Evolutionary conservation across 306 rosid genomes (phyloP).

Genomic region (Castanopsis chinensis): DNA sequence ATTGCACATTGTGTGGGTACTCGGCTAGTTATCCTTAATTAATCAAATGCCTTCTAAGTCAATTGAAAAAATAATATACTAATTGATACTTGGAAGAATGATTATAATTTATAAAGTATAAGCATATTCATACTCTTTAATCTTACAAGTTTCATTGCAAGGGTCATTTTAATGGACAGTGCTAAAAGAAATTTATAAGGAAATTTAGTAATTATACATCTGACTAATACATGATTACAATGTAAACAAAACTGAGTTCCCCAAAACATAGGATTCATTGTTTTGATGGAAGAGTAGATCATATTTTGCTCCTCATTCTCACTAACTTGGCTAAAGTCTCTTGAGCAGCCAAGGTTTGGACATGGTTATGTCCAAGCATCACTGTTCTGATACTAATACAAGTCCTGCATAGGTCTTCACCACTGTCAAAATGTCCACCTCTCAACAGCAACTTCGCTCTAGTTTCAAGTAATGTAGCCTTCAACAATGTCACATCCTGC

Average conservation of each 20-base stretch:
- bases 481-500: constrained; percentile 85
- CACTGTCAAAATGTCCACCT: constrained; percentile 76
- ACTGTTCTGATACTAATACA: constrained; percentile 87
- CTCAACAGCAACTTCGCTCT: constrained; percentile 74
- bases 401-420: constrained; percentile 77
- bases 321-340: constrained; percentile 80
- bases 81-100: no score
- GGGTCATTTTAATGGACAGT: not conserved
- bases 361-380: constrained; percentile 85
- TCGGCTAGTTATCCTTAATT: no score
- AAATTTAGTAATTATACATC: constrained; percentile 11
- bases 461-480: constrained; percentile 82
- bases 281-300: constrained; percentile 3
- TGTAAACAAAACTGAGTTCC: constrained; percentile 28
- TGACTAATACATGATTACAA: constrained; percentile 22
- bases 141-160: not conserved
- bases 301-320: constrained; percentile 77
- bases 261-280: constrained; percentile 15
- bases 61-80: no score
- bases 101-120: no score
- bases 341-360: constrained; percentile 81
- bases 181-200: not conserved
- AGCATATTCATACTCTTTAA: not conserved
- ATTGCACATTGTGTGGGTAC: no score
- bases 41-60: no score